phyloP scores from a whole-genome alignment of 371 early-diverging fungal genomes.

The Quaeritorhiza haematococci region DNA sequence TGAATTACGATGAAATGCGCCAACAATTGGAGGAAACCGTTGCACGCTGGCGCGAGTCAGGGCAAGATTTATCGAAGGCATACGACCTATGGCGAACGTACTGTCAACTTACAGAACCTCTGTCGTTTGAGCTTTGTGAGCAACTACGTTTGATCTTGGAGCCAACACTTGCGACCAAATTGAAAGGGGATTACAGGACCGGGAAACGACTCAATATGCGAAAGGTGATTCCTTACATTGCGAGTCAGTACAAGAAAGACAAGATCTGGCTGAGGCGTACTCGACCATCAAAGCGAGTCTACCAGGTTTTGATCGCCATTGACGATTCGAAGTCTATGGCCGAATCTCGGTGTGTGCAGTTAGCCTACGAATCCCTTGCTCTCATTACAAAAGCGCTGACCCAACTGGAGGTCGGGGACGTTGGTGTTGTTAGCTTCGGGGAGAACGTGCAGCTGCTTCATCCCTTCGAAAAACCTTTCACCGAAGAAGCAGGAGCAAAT shows the following conservation, averaged over 20 bases:
- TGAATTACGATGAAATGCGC: slow-evolving; percentile 44
- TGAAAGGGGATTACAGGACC: slow-evolving; percentile 97
- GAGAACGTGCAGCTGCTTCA: slow-evolving; percentile 80
- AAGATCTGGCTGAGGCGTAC: slow-evolving; percentile 99
- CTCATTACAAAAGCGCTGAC: slow-evolving; percentile 86
- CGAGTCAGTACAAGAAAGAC: slow-evolving; percentile 97
- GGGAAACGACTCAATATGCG: slow-evolving; percentile 99
- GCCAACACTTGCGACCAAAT: slow-evolving; percentile 92
- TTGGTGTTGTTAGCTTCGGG: slow-evolving; percentile 88
- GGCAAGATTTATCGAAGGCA: slow-evolving; percentile 43
- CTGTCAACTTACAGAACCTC: slow-evolving; percentile 73
- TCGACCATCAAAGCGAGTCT: slow-evolving; percentile 94
- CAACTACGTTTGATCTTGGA: slow-evolving; percentile 95
- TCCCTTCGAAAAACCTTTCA: slow-evolving; percentile 87
- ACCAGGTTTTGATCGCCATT: slow-evolving; percentile 96
- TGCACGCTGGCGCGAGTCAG: slow-evolving; percentile 43
- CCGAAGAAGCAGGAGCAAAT: slow-evolving; percentile 81
- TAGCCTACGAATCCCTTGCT: slow-evolving; percentile 90
- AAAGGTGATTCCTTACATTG: slow-evolving; percentile 98
- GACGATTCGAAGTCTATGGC: slow-evolving; percentile 99
- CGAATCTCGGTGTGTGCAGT: slow-evolving; percentile 77
- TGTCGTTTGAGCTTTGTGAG: slow-evolving; percentile 87
- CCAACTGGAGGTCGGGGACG: slow-evolving; percentile 91
- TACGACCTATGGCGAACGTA: slow-evolving; percentile 85
- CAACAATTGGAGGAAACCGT: slow-evolving; percentile 45